Percentiles rank a stretch among this genome's conserved stretches.
Evolutionary conservation across 1,284 basidiomycete genomes (phyloP).

Genomic region (Ceratobasidium sp.): DNA sequence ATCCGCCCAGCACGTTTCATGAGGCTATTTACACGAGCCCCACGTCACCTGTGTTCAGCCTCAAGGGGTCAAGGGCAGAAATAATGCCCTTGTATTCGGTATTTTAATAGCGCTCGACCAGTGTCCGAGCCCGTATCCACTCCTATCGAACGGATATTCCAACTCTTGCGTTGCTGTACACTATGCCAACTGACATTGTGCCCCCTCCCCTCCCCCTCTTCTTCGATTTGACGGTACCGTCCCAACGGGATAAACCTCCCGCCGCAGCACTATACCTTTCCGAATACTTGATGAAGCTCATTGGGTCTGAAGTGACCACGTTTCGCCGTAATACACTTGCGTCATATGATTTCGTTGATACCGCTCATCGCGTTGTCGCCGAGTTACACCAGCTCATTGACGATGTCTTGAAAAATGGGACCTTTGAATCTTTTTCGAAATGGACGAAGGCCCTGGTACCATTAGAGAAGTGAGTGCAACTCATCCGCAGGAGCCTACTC

Average conservation of each 20-base stretch:
- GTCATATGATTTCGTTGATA: slow-evolving; percentile 1
- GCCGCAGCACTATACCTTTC: not conserved
- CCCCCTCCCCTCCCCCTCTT: not conserved
- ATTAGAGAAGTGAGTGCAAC: not conserved
- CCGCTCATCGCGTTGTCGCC: not conserved
- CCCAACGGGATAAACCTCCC: not conserved
- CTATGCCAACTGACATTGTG: no score
- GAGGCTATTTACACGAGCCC: no score
- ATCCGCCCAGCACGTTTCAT: no score
- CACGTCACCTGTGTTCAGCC: no score
- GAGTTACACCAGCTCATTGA: not conserved
- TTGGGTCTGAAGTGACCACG: slow-evolving; percentile 9
- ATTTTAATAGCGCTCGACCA: no score
- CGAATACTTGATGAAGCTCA: slow-evolving; percentile 1
- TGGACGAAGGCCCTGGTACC: not conserved
- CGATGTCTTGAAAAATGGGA: not conserved
- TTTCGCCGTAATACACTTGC: slow-evolving; percentile 3
- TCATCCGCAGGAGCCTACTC: no score
- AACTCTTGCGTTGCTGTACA: no score
- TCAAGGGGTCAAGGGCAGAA: no score
- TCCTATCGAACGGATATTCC: no score
- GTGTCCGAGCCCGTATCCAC: no score
- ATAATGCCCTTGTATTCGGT: no score
- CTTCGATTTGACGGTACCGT: not conserved
- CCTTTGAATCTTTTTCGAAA: not conserved